Percentiles rank a stretch among this genome's conserved stretches.
These are phyloP conservation scores for Dothideomycetidae sp. DNA, from an alignment of 2,329 filamentous ascomycete species.

Conservation along the genomic window DNA sequence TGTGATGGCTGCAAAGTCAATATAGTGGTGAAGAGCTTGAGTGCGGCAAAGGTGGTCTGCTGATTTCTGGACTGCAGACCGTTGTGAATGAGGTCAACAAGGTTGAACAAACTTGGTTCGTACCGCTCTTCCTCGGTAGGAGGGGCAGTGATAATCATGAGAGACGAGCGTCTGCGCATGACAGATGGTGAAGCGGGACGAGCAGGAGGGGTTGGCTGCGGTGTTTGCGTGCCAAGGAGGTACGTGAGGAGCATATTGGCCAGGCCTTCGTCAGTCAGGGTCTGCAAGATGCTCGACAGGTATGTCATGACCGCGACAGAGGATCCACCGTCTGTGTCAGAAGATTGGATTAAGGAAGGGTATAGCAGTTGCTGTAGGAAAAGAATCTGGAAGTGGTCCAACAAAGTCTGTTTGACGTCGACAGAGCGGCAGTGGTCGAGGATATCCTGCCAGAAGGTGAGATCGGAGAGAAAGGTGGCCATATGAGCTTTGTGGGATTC, in stretches of 20 bases:
- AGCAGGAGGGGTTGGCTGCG: conserved; percentile 32
- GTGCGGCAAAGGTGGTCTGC: conserved; percentile 77
- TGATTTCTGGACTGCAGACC: conserved; percentile 72
- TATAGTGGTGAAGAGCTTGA: conserved; percentile 76
- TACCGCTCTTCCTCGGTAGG: conserved; percentile 59
- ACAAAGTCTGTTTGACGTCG: conserved; percentile 80
- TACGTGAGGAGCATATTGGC: conserved; percentile 90
- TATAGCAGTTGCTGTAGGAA: conserved; percentile 94
- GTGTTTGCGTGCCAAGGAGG: conserved; percentile 58
- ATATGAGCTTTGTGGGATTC: conserved; percentile 71
- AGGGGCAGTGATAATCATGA: conserved; percentile 72
- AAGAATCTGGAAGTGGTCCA: conserved; percentile 94
- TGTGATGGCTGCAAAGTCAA: conserved; percentile 79
- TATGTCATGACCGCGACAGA: conserved; percentile 94
- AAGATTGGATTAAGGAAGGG: conserved; percentile 88
- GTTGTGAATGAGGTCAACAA: conserved; percentile 79
- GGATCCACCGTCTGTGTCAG: conserved; percentile 90
- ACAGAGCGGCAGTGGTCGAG: conserved; percentile 85
- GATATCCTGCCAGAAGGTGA: conserved; percentile 97
- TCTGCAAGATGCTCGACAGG: conserved; percentile 76
- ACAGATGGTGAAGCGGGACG: conserved; percentile 44
- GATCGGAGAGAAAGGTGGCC: conserved; percentile 83
- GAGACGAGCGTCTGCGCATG: conserved; percentile 69
- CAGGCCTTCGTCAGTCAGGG: conserved; percentile 83
- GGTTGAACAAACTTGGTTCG: conserved; percentile 79